phyloP scores from a whole-genome alignment of 306 rosid species.

The Citrullus amarus region DNA sequence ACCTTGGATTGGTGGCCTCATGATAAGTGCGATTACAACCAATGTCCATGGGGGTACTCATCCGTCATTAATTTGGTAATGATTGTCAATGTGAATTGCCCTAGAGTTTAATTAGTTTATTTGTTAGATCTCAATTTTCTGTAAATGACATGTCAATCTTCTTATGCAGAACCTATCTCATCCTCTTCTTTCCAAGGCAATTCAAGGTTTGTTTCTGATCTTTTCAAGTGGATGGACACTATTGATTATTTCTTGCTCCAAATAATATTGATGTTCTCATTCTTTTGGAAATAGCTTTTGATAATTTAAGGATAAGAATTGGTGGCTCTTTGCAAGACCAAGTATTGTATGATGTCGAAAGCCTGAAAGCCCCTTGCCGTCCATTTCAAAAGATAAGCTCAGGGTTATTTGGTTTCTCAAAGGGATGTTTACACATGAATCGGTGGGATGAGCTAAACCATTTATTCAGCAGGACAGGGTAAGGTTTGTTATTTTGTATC shows the following conservation, averaged over 20 bases:
- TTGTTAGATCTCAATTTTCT: not conserved
- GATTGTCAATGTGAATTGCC: not conserved
- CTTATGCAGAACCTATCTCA: slow-evolving; percentile 69
- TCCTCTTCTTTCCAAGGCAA: slow-evolving; percentile 64
- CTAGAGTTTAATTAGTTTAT: not conserved
- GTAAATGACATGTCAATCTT: not conserved
- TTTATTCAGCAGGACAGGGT: slow-evolving; percentile 66
- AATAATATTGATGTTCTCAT: slow-evolving; percentile 15
- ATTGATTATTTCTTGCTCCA: not conserved
- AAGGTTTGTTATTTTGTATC: slow-evolving; percentile 15
- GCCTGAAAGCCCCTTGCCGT: slow-evolving; percentile 59
- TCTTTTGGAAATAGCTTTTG: slow-evolving; percentile 50
- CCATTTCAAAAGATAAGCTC: slow-evolving; percentile 57
- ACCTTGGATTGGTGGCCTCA: slow-evolving; percentile 98
- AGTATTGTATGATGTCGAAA: slow-evolving; percentile 64
- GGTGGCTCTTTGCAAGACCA: slow-evolving; percentile 98
- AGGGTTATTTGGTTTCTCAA: slow-evolving; percentile 80
- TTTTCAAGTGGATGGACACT: not conserved
- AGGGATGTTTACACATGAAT: slow-evolving; percentile 76
- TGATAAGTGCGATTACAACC: slow-evolving; percentile 74
- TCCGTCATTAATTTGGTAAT: slow-evolving; percentile 64
- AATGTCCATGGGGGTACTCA: slow-evolving; percentile 90
- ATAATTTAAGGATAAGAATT: slow-evolving; percentile 76
- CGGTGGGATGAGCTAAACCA: slow-evolving; percentile 92
- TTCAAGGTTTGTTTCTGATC: slow-evolving; percentile 49